These are phyloP conservation scores for Penicillium dipodomyicola DNA, from an alignment of 495 filamentous ascomycete genomes.

Conservation along the genomic window DNA sequence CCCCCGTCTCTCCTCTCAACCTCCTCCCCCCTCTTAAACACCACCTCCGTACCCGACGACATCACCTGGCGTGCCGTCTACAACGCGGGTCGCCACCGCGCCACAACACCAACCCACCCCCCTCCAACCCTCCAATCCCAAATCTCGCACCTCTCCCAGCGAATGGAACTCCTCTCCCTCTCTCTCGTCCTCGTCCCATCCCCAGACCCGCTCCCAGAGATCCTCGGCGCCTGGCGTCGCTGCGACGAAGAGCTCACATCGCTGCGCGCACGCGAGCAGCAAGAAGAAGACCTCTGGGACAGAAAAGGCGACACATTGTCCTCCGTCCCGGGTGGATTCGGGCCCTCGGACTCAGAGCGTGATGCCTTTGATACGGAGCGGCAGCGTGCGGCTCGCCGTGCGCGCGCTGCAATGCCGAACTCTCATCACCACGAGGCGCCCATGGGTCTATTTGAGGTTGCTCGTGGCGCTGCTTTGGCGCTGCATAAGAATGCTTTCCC, in stretches of 20 bases:
- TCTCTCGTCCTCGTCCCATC: conserved; percentile 76
- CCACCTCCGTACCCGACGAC: conserved; percentile 57
- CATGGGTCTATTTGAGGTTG: conserved; percentile 92
- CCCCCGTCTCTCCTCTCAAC: conserved; percentile 35
- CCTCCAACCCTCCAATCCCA: conserved; percentile 33
- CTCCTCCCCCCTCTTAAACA: conserved; percentile 27
- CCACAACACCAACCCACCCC: conserved; percentile 32
- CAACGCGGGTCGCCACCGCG: conserved; percentile 77
- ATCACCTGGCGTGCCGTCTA: conserved; percentile 92
- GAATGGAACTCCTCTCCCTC: conserved; percentile 86
- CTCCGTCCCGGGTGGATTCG: conserved; percentile 67
- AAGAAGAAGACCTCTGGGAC: conserved; percentile 73
- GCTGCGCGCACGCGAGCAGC: conserved; percentile 66
- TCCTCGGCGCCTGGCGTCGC: conserved; percentile 77
- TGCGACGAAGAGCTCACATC: conserved; percentile 82
- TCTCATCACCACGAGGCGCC: conserved; percentile 69
- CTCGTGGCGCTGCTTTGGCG: conserved; percentile 76
- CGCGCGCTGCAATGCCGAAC: conserved; percentile 32
- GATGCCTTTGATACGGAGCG: conserved; percentile 46
- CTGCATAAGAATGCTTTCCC: conserved; percentile 63
- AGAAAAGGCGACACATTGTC: conserved; percentile 55
- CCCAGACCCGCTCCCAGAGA: conserved; percentile 72
- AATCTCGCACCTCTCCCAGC: conserved; percentile 56
- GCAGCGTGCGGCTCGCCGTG: conserved; percentile 36
- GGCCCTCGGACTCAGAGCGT: conserved; percentile 41